A percentile compares a stretch with the other conserved stretches of the same genome.
Conservation (phyloP, 495 filamentous ascomycete species). For the Neurospora tetraspora region DNA sequence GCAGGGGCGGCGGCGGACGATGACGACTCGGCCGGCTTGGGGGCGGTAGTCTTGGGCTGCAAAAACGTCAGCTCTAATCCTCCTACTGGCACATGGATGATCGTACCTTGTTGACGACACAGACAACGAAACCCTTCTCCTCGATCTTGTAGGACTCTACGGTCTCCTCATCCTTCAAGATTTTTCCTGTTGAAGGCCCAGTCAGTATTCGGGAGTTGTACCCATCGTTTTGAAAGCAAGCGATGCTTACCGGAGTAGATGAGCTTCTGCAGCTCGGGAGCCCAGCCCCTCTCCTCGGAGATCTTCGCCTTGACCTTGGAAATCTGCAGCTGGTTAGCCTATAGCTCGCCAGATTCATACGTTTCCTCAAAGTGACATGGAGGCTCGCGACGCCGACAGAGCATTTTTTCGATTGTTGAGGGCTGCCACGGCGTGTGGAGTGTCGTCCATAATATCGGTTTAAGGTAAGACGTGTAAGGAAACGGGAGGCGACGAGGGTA, state of each 20-base stretch:
- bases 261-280: conserved; percentile 76
- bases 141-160: conserved; percentile 95
- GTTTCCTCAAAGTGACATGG: background rate
- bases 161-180: conserved; percentile 91
- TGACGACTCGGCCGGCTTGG: conserved; percentile 55
- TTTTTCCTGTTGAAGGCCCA: conserved; percentile 59
- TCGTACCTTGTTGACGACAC: conserved; percentile 86
- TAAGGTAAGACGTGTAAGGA: background rate
- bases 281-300: conserved; percentile 80
- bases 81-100: background rate
- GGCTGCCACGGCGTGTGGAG: background rate
- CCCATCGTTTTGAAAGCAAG: background rate
- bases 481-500: conserved; percentile 19
- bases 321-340: conserved; percentile 47
- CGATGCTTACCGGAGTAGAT: conserved; percentile 81
- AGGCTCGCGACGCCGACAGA: background rate
- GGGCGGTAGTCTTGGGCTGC: conserved; percentile 34
- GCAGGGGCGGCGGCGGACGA: conserved; percentile 41
- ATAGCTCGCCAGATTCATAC: background rate
- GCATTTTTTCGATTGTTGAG: background rate
- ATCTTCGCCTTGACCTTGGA: conserved; percentile 86
- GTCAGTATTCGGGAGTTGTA: background rate
- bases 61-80: background rate
- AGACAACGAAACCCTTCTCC: conserved; percentile 98
- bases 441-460: background rate